Conservation (phyloP, 257 asterid genomes). For the Lavandula angustifolia region DNA sequence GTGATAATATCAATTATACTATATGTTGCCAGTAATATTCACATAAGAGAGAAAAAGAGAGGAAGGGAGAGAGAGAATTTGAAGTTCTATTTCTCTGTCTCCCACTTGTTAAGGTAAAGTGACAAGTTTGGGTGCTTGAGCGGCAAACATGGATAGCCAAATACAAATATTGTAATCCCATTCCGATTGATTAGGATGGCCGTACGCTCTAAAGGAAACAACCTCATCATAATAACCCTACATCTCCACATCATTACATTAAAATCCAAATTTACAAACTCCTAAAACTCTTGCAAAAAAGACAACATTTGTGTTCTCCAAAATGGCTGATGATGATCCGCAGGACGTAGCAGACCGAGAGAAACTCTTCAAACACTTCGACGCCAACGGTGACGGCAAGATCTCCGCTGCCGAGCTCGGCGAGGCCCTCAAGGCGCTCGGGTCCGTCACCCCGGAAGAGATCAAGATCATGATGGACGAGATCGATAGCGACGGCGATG, state of each 20-base stretch:
- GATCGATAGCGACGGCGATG: constrained; percentile 49
- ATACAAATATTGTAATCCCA: neutral
- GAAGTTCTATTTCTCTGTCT: too few relatives aligned
- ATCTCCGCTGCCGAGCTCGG: constrained; percentile 49
- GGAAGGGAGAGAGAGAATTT: too few relatives aligned
- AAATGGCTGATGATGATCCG: constrained; percentile 49
- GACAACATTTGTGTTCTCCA: too few relatives aligned
- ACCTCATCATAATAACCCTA: constrained; percentile 37
- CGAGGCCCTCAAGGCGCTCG: constrained; percentile 43
- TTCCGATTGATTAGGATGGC: constrained; percentile 41
- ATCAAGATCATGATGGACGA: constrained; percentile 47
- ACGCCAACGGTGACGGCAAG: constrained; percentile 50
- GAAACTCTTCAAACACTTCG: constrained; percentile 48
- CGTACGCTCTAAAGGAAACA: constrained; percentile 30
- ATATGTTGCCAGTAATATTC: too few relatives aligned
- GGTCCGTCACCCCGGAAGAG: constrained; percentile 39
- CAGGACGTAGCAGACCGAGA: constrained; percentile 43
- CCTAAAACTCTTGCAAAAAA: neutral
- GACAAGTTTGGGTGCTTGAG: constrained; percentile 12
- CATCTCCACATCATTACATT: neutral
- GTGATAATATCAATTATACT: too few relatives aligned
- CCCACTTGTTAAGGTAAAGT: too few relatives aligned
- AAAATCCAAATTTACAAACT: neutral
- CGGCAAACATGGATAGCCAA: constrained; percentile 23
- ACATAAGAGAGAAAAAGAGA: too few relatives aligned